phyloP scores from a whole-genome alignment of 2,329 filamentous ascomycete genomes.

The Dissoconium aciculare region DNA sequence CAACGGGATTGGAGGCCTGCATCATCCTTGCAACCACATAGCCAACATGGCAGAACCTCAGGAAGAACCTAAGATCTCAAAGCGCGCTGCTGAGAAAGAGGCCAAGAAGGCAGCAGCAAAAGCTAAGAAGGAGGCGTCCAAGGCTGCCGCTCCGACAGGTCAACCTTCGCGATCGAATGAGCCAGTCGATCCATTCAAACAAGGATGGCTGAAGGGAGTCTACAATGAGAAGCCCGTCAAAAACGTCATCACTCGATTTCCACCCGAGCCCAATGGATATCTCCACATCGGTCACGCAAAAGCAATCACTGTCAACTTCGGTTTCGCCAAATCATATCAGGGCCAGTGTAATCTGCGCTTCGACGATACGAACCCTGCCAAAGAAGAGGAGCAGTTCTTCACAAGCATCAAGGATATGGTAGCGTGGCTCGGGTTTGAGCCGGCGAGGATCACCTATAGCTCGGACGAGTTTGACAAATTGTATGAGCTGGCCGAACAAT shows the following conservation, averaged over 20 bases:
- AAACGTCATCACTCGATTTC: slow-evolving; percentile 35
- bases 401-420: slow-evolving; percentile 79
- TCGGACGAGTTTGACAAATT: slow-evolving; percentile 81
- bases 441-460: slow-evolving; percentile 66
- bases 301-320: slow-evolving; percentile 92
- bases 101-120: slow-evolving; percentile 36
- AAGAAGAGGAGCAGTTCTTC: slow-evolving; percentile 82
- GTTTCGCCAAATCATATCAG: slow-evolving; percentile 72
- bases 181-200: slow-evolving; percentile 34
- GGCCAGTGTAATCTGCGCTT: slow-evolving; percentile 66
- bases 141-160: slow-evolving; percentile 19
- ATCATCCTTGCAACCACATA: slow-evolving; percentile 1
- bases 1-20: no score
- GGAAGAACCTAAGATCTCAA: slow-evolving; percentile 28
- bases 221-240: slow-evolving; percentile 36
- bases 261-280: slow-evolving; percentile 67
- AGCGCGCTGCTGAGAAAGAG: slow-evolving; percentile 35
- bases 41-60: slow-evolving; percentile 19
- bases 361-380: slow-evolving; percentile 91
- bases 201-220: slow-evolving; percentile 36
- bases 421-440: slow-evolving; percentile 72
- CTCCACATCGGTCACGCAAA: slow-evolving; percentile 90
- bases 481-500: slow-evolving; percentile 75
- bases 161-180: slow-evolving; percentile 22
- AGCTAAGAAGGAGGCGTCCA: slow-evolving; percentile 27